phyloP scores from a whole-genome alignment of 192 early-diverging fungal genomes.

The Endogone sp. region DNA sequence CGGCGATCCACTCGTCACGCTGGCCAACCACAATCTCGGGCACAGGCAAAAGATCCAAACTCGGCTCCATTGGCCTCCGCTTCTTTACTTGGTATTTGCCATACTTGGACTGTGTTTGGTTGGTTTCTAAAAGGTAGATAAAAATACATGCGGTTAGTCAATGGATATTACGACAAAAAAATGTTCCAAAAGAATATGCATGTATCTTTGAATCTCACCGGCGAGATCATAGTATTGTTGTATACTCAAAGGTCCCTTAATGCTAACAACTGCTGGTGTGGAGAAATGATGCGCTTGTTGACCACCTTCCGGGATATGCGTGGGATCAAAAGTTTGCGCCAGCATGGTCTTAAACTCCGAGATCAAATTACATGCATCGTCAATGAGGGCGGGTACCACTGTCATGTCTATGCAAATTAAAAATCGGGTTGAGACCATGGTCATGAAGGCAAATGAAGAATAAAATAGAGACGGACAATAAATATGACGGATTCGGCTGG shows the following conservation, averaged over 20 bases:
- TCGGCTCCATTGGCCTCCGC: constrained; percentile 37
- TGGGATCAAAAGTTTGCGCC: constrained; percentile 23
- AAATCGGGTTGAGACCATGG: background rate
- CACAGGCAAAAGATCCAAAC: constrained; percentile 32
- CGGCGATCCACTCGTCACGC: constrained; percentile 49
- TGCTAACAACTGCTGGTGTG: constrained; percentile 16
- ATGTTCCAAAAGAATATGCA: constrained; percentile 19
- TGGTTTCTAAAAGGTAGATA: constrained; percentile 27
- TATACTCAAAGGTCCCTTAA: constrained; percentile 36
- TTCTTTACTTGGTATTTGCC: constrained; percentile 51
- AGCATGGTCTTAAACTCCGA: constrained; percentile 24
- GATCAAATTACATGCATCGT: constrained; percentile 17
- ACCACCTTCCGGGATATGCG: background rate
- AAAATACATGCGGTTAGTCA: background rate
- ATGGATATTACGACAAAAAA: constrained; percentile 1
- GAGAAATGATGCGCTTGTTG: constrained; percentile 15
- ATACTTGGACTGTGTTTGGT: constrained; percentile 50
- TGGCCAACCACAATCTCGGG: constrained; percentile 50
- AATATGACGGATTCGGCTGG: too few relatives aligned
- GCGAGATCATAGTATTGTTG: constrained; percentile 40
- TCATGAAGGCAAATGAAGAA: too few relatives aligned
- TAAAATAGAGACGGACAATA: too few relatives aligned
- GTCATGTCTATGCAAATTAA: constrained; percentile 13
- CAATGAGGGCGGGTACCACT: constrained; percentile 18
- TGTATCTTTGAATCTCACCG: constrained; percentile 29